A percentile compares a stretch with the other conserved stretches of the same genome.
phyloP scores from a whole-genome alignment of 2,329 filamentous ascomycete genomes.

The Paramyrothecium sp. region DNA sequence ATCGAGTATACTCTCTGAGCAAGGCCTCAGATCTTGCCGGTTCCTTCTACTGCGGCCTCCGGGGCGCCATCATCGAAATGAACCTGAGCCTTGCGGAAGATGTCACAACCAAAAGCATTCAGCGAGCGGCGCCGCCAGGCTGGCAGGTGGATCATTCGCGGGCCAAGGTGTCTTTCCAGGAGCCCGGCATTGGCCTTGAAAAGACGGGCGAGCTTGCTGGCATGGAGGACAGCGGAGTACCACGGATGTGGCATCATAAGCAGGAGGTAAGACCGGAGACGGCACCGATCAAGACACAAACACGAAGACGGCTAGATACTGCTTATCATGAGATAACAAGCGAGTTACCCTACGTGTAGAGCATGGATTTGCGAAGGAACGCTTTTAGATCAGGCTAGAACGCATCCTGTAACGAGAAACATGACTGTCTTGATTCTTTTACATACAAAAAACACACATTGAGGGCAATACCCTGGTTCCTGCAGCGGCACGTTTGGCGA shows the following conservation, averaged over 20 bases:
- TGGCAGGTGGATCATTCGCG: conserved; percentile 19
- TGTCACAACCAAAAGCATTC: neutral
- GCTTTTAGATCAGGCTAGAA: neutral
- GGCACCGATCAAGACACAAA: neutral
- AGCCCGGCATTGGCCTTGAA: conserved; percentile 28
- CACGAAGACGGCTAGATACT: conserved; percentile 6
- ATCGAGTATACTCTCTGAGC: conserved; percentile 44
- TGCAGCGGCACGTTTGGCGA: too few species aligned
- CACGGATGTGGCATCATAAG: conserved; percentile 14
- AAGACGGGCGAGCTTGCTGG: conserved; percentile 3
- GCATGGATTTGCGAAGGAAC: neutral
- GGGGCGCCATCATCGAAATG: conserved; percentile 45
- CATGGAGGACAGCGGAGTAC: conserved; percentile 12
- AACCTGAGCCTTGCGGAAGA: conserved; percentile 25
- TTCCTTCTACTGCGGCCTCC: conserved; percentile 49
- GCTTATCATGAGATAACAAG: neutral
- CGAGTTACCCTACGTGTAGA: too few species aligned
- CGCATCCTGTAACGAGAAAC: too few species aligned
- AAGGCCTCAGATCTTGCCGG: conserved; percentile 45
- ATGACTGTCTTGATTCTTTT: too few species aligned
- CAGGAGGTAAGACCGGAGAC: neutral
- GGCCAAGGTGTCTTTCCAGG: conserved; percentile 22
- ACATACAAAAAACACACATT: too few species aligned
- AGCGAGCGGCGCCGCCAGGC: conserved; percentile 16
- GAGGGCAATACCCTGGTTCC: too few species aligned